A percentile compares a stretch with the other conserved stretches of the same genome.
phyloP scores from a whole-genome alignment of 1,139 yeast genomes.

The Arxiozyma bovina region DNA sequence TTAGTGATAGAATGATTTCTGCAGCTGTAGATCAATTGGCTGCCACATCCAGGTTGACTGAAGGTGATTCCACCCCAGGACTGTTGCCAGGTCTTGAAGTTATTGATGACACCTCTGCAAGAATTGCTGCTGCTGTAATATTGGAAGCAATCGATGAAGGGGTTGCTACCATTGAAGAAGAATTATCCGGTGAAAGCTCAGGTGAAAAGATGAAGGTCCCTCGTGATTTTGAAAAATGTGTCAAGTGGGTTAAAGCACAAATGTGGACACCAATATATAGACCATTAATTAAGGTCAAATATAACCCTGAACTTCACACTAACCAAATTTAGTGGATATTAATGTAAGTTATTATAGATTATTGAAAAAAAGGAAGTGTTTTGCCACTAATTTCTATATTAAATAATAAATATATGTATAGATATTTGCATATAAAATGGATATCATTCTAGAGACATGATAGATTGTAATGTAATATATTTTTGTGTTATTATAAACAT shows the following conservation, averaged over 20 bases:
- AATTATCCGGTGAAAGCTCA: slow-evolving; percentile 37
- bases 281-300: slow-evolving; percentile 73
- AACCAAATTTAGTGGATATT: slow-evolving; percentile 43
- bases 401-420: too few relatives aligned
- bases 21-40: slow-evolving; percentile 94
- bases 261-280: slow-evolving; percentile 95
- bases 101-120: slow-evolving; percentile 78
- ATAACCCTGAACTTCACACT: slow-evolving; percentile 62
- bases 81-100: slow-evolving; percentile 80
- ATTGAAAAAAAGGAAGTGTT: too few relatives aligned
- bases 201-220: slow-evolving; percentile 70
- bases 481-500: too few relatives aligned
- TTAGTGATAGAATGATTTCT: slow-evolving; percentile 84
- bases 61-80: slow-evolving; percentile 72
- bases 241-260: slow-evolving; percentile 82
- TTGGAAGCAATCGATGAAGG: slow-evolving; percentile 83
- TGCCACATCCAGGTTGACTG: slow-evolving; percentile 61
- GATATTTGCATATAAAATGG: too few relatives aligned
- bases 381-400: too few relatives aligned
- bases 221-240: slow-evolving; percentile 67
- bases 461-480: too few relatives aligned
- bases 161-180: slow-evolving; percentile 61
- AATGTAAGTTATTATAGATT: too few relatives aligned
- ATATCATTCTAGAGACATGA: too few relatives aligned
- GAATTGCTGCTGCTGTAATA: slow-evolving; percentile 88